phyloP scores from a whole-genome alignment of 352 stramenopile species.

The Phytophthora macrochlamydospora region DNA sequence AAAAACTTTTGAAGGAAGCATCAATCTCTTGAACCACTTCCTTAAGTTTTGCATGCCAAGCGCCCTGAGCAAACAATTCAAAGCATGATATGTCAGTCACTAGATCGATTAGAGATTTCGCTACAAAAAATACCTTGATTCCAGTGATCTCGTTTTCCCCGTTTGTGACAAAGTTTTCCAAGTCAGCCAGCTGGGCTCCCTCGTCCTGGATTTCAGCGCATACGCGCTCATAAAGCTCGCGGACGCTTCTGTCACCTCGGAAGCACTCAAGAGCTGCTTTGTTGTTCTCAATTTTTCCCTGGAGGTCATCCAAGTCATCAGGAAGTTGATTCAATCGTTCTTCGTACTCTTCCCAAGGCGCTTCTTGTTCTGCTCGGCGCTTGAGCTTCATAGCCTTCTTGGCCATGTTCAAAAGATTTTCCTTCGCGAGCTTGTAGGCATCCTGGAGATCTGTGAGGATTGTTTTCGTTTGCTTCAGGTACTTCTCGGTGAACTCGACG shows the following conservation, averaged over 20 bases:
- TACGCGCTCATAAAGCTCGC: constrained; percentile 75
- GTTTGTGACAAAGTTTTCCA: constrained; percentile 68
- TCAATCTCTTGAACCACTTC: constrained; percentile 85
- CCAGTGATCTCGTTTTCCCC: constrained; percentile 69
- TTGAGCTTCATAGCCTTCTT: constrained; percentile 77
- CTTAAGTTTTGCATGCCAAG: constrained; percentile 72
- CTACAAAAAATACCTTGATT: constrained; percentile 58
- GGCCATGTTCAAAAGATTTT: constrained; percentile 61
- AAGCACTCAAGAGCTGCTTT: constrained; percentile 82
- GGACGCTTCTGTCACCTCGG: constrained; percentile 74
- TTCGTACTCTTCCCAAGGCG: constrained; percentile 69
- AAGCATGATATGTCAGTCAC: too few species aligned
- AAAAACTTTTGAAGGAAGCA: constrained; percentile 87
- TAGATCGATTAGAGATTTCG: not conserved
- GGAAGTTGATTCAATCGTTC: constrained; percentile 62
- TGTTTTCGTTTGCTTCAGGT: constrained; percentile 59
- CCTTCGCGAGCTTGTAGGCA: constrained; percentile 64
- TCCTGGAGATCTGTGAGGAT: constrained; percentile 65
- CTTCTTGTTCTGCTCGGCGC: constrained; percentile 64
- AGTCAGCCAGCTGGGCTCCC: constrained; percentile 55
- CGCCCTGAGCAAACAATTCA: constrained; percentile 27
- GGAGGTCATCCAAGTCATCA: constrained; percentile 81
- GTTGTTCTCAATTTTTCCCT: constrained; percentile 86
- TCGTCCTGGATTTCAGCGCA: constrained; percentile 69
- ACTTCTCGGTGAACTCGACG: constrained; percentile 64